Conservation (phyloP, 2,329 filamentous ascomycete genomes). For the Ceratocystis diversiconidia region DNA sequence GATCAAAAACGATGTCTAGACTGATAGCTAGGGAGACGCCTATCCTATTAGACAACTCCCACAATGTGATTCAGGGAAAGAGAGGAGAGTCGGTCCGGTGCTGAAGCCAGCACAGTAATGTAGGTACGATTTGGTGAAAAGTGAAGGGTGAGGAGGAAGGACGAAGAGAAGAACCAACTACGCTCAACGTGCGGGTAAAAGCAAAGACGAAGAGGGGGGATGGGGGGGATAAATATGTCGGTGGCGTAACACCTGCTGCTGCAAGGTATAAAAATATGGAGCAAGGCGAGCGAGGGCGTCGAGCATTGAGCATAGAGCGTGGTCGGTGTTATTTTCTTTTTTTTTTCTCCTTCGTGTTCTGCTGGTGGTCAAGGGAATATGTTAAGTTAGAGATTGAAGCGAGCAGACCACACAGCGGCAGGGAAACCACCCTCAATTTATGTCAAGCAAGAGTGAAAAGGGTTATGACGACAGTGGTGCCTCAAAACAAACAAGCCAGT, state of each 20-base stretch:
- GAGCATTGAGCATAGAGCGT: neutral
- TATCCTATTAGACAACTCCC: neutral
- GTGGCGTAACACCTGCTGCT: constrained; percentile 3
- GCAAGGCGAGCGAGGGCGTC: neutral
- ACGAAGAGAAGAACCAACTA: neutral
- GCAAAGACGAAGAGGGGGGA: neutral
- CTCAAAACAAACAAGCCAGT: neutral
- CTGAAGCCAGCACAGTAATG: neutral
- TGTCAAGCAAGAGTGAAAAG: no score
- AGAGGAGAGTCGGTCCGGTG: neutral
- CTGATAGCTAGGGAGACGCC: neutral
- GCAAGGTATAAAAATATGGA: constrained; percentile 4
- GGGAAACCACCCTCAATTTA: neutral
- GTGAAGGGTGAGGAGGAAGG: neutral
- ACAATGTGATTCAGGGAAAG: neutral
- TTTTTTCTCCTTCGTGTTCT: neutral
- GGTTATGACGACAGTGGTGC: neutral
- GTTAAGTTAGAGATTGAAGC: neutral
- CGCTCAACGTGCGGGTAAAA: neutral
- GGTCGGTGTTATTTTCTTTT: no score
- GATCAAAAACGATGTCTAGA: neutral
- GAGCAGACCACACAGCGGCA: neutral
- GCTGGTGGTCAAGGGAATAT: neutral
- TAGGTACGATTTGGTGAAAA: neutral
- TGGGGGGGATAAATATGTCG: constrained; percentile 3